Base-by-base conservation (phyloP, 176 grass and related monocot genomes). In the Juncus effusus region DNA sequence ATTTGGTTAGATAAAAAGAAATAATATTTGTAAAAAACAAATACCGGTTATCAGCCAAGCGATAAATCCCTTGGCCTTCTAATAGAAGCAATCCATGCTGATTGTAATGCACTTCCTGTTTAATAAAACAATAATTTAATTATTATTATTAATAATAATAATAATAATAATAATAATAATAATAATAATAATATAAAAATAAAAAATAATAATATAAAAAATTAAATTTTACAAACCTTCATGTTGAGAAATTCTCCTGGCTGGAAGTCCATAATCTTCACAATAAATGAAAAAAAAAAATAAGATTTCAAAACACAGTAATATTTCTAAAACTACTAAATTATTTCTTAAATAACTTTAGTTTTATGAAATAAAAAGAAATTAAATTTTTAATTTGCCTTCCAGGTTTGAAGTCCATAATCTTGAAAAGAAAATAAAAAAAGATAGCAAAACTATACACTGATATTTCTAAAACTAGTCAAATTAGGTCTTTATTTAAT, bases 221-320 rank as follows among this genome's bases (percentile, higher is more conserved):
- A 28, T 28, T 28, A 28, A 28, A 28, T 28, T 28, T 28, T 28
- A 28, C 19, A 28, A 56, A 96, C 93, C 93, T 97, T 92, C 50
- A 97, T 88, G 69, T 92, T 97, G 51, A 97, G 88, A 86, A 84
- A 97, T 82, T 97, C 94, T 42, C 94, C 94, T 38, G 94, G 88
- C 80, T 92, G 88, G 77, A 97, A 97, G 68, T 92, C 88, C 94
- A 97, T 92, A 75, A 97, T 97, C 94, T 92, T 85, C 36, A 88
- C 39, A 37, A 49, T 50, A 58, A 60, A 55, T 38, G 51, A 3
- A 52, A 7, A 14, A 52, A 7, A 14, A 53, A 56, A 74, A 54
- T 60, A 60, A 81, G 54, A 80, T 42, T 3, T 44, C 19, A 28
- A 28, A 28, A 28, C 19, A 28, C 19, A 28, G 19, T 28, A 1